Evolutionary conservation across 345 rosid genomes (phyloP).

Genomic region (Anacardium occidentale): DNA sequence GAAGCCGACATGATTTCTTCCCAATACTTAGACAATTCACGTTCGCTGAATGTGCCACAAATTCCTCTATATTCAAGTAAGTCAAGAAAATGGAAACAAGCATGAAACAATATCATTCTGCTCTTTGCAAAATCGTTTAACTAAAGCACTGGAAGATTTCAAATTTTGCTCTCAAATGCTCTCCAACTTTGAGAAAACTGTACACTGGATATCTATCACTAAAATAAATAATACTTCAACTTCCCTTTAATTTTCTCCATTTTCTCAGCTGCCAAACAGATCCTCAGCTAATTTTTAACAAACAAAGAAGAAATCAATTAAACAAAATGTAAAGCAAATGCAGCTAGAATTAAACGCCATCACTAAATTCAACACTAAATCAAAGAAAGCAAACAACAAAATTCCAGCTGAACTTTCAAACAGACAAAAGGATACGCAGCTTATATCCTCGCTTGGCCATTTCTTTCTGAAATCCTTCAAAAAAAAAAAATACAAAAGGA

Average conservation of each 20-base stretch:
- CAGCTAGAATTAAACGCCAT: constrained; percentile 10
- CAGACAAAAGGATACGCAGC: constrained; percentile 80
- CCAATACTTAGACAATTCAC: constrained; percentile 83
- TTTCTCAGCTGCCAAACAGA: neutral
- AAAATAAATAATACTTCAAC: neutral
- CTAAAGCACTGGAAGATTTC: constrained; percentile 4
- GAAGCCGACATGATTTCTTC: constrained; percentile 71
- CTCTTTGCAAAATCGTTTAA: neutral
- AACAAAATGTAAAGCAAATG: neutral
- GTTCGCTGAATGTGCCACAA: constrained; percentile 82
- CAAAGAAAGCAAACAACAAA: constrained; percentile 11
- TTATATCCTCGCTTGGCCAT: constrained; percentile 96
- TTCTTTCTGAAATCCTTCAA: neutral
- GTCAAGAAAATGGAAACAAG: constrained; percentile 43
- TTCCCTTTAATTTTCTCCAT: neutral
- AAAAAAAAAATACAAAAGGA: no score
- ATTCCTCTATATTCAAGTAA: constrained; percentile 69
- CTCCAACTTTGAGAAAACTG: constrained; percentile 5
- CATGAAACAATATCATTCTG: neutral
- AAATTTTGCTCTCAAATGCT: neutral
- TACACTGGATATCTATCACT: neutral
- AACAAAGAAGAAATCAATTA: neutral
- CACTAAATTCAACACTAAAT: constrained; percentile 1
- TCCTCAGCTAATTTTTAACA: constrained; percentile 1
- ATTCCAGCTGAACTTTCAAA: constrained; percentile 10